Evolutionary conservation across 495 filamentous ascomycete genomes (phyloP), one percentile per base, ranked within the genome.

Genomic region (Tuber microsphaerosporum): DNA sequence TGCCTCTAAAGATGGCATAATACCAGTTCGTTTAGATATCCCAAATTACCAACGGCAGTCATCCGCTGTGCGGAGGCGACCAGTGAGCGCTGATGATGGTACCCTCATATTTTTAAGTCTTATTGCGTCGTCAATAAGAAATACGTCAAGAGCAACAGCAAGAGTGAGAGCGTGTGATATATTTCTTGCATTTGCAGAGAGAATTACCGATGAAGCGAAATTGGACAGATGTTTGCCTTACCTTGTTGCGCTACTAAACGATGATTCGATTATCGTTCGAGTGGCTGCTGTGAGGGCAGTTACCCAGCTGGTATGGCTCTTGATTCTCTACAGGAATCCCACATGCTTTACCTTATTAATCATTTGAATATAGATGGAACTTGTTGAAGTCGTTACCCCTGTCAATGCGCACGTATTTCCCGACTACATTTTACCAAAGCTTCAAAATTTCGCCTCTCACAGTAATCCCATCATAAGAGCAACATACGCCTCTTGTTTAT

Each of bases 341-440:
- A 34, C 56, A 73, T 76, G 37, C 19, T 65, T 46, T 69, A 43
- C 51, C 43, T 69, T 34, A 46, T 31, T 46, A 42, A 79, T 75
- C 22, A 43, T 61, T 51, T 69, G 74, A 76, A 79, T 73, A 68
- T 77, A 87, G 83, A 87, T 97, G 75, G 92, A 93, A 80, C 88
- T 97, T 78, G 93, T 99, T 22, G 89, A 89, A 26, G 90, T 94
- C 6, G 91, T 94, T 16, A 97, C 94, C 1, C 96, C 94, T 0
- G 91, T 97, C 71, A 99, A 99, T 83, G 93, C 94, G 20, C 92
- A 97, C 84, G 87, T 97, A 4, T 98, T 97, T 82, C 91, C 94
- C 0, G 95, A 97, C 81, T 99, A 98, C 84, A 91, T 99, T 45
- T 89, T 97, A 74, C 93, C 92, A 5, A 88, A 92, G 48, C 88